Evolutionary conservation across 768 basidiomycete genomes (phyloP), one percentile per base, ranked within the genome.

Genomic region (Pholiota conissans): DNA sequence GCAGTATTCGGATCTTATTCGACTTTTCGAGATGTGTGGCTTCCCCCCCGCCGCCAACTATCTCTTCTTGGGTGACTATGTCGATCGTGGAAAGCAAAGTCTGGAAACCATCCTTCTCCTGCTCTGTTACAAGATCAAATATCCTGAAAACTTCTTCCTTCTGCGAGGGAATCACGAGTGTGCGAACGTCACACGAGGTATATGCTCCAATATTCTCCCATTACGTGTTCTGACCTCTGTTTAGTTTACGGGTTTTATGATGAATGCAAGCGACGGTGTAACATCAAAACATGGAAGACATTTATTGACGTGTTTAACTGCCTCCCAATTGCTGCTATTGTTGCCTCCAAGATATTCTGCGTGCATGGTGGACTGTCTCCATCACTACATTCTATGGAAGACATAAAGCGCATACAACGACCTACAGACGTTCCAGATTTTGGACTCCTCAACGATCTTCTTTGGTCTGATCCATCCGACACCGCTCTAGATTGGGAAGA

Each of bases 271-370:
- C 89, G 97, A 69, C 86, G 97, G 62, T 97, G 95, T 82, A 98
- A 96, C 73, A 94, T 98, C 82, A 99, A 98, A 79, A 95, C 93
- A 26, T 99, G 97, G 97, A 98, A 96, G 77, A 95, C 94, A 2
- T 98, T 99, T 73, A 93, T 98, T 72, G 97, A 99, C 76, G 96
- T 98, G 57, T 99, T 99, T 84, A 98, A 99, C 75, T 95, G 95
- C 68, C 85, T 99, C 11, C 97, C 97, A 49, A 98, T 99, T 67
- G 95, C 96, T 37, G 95, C 97, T 29, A 91, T 99, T 69, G 97
- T 99, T 49, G 97, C 96, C 7, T 94, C 93, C 65, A 99, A 99
- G 79, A 99, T 99, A 68, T 99, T 99, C 75, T 98, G 97, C 69
- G 97, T 99, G 13, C 97, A 99, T 67, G 93, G 94, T 29, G 95